Base-by-base conservation (phyloP, 2,329 filamentous ascomycete species). In the Furcasterigmium furcatum region DNA sequence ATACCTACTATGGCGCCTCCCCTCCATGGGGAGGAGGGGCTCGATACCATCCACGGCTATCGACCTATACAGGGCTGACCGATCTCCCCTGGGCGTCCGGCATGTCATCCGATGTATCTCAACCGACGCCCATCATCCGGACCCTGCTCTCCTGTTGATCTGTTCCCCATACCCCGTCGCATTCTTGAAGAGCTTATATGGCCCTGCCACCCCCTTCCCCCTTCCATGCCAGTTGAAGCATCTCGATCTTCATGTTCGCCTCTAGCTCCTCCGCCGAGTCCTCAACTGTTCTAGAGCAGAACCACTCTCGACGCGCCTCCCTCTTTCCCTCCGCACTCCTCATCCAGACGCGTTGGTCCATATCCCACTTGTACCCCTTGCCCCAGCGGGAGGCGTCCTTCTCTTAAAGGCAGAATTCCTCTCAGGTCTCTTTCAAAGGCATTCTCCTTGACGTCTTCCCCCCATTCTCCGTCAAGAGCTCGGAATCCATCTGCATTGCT, bases 391-490 rank as follows among this genome's bases (percentile, higher is more conserved):
- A 27, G 24, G 19, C 32, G 14, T 20, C 30, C 41, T 25, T 27
- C 25, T 34, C 41, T 43, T 43, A 43, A 43, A 43, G 41, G 32
- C 32, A 43, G 41, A 43, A 43, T 43, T 43, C 41, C 41, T 43
- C 41, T 43, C 40, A 18, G 30, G 27, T 34, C 41, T 34, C 40
- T 21, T 43, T 43, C 22, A 20, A 22, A 43, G 41, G 41, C 41
- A 43, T 43, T 43, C 21, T 36, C 21, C 41, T 43, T 43, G 29
- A 24, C 36, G 29, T 43, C 41, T 32, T 36, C 29, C 30, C 41
- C 32, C 16, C 41, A 43, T 43, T 43, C 41, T 43, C 41, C 30
- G 21, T 27, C 41, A 19, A 18, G 21, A 21, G 24, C 30, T 43
- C 41, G 41, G 41, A 43, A 43, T 43, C 41, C 19, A 30, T 43